These are phyloP conservation scores for Cadophora gregata DNA, from an alignment of 2,329 filamentous ascomycete genomes.

Conservation along the genomic window DNA sequence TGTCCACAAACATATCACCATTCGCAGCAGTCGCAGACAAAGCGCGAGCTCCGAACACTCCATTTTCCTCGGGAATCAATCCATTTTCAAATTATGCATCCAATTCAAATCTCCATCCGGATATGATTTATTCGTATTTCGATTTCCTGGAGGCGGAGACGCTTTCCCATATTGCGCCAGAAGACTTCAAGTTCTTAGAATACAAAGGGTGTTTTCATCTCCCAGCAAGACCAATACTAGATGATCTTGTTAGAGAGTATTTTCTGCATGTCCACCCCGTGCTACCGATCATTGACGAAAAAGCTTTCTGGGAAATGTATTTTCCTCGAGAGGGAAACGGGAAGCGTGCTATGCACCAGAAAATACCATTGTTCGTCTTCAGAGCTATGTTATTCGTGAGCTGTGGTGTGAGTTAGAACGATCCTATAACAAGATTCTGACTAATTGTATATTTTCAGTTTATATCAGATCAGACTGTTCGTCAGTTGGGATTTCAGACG, in stretches of 20 bases:
- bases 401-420: slow-evolving; percentile 41
- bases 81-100: neutral
- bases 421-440: neutral
- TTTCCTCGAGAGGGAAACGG: slow-evolving; percentile 38
- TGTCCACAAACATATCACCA: neutral
- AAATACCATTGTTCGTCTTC: slow-evolving; percentile 52
- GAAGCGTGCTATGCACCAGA: neutral
- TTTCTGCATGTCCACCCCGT: slow-evolving; percentile 55
- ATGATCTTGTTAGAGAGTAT: slow-evolving; percentile 56
- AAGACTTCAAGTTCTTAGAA: slow-evolving; percentile 28
- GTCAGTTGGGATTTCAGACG: slow-evolving; percentile 48
- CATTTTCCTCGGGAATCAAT: neutral
- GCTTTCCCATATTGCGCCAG: slow-evolving; percentile 24
- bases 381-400: slow-evolving; percentile 54
- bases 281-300: slow-evolving; percentile 53
- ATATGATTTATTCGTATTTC: slow-evolving; percentile 19
- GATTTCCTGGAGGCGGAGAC: slow-evolving; percentile 21
- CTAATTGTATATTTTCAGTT: slow-evolving; percentile 16
- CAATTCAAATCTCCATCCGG: neutral
- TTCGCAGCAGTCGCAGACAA: neutral
- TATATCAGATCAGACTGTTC: slow-evolving; percentile 17
- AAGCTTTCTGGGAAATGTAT: slow-evolving; percentile 56
- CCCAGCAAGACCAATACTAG: slow-evolving; percentile 55
- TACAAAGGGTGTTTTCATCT: slow-evolving; percentile 43
- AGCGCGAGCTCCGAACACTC: neutral